Conservation (phyloP, 169 alveolate genomes). For the Eimeria necatrix region DNA sequence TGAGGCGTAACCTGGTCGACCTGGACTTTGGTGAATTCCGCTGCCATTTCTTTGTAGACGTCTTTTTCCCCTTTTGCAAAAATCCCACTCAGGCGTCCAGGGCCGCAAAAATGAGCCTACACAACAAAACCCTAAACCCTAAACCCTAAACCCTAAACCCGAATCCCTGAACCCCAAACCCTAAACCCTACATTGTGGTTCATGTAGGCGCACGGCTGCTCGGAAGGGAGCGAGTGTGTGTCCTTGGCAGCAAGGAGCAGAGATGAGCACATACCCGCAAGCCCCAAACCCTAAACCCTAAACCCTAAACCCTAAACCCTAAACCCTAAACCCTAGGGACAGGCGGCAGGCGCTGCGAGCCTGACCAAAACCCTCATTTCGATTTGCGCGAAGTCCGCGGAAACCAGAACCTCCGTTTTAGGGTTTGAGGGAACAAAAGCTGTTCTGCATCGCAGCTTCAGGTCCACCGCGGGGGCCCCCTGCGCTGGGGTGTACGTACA, state of each 20-base stretch:
- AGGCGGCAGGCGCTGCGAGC: not conserved
- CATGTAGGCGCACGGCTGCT: too few relatives aligned
- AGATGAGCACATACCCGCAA: not conserved
- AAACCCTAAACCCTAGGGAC: not conserved
- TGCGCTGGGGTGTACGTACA: not conserved
- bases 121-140: not conserved
- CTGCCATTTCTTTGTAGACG: slow-evolving; percentile 79
- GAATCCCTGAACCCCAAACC: slow-evolving; percentile 13
- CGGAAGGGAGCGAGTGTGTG: too few relatives aligned
- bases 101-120: slow-evolving; percentile 69
- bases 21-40: not conserved
- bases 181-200: not conserved
- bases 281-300: slow-evolving; percentile 1
- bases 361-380: slow-evolving; percentile 77
- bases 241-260: too few relatives aligned
- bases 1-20: slow-evolving; percentile 25
- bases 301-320: slow-evolving; percentile 7
- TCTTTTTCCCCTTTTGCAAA: slow-evolving; percentile 35
- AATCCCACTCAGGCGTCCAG: not conserved
- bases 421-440: slow-evolving; percentile 67
- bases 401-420: slow-evolving; percentile 38
- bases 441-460: slow-evolving; percentile 60
- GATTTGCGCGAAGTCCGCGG: slow-evolving; percentile 78
- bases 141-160: not conserved
- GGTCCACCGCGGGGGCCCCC: slow-evolving; percentile 14